phyloP scores from a whole-genome alignment of 106 monocot genomes.

The Phalaenopsis aphrodite region DNA sequence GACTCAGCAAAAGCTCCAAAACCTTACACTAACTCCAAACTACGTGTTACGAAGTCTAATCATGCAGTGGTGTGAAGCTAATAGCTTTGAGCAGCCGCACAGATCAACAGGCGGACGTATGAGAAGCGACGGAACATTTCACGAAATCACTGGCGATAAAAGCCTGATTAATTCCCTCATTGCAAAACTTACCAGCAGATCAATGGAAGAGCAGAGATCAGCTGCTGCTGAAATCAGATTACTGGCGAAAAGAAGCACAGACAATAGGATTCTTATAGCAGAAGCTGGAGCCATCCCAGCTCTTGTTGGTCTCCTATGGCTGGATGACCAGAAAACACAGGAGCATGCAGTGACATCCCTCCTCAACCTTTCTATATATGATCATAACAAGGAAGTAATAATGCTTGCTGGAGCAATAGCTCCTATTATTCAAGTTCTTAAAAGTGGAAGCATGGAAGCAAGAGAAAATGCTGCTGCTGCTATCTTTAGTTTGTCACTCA shows the following conservation, averaged over 20 bases:
- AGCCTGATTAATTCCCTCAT: conserved; percentile 32
- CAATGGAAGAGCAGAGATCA: conserved; percentile 34
- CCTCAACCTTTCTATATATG: conserved; percentile 67
- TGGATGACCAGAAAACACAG: conserved; percentile 46
- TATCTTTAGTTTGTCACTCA: conserved; percentile 75
- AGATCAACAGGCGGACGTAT: conserved; percentile 22
- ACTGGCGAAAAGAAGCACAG: conserved; percentile 75
- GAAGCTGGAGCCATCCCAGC: conserved; percentile 62
- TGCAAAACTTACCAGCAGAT: conserved; percentile 34
- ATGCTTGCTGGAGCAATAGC: conserved; percentile 67
- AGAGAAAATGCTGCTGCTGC: conserved; percentile 92
- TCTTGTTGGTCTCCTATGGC: conserved; percentile 40
- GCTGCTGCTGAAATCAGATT: conserved; percentile 74
- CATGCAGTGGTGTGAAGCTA: conserved; percentile 61
- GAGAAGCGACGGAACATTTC: conserved; percentile 34
- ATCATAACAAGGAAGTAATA: conserved; percentile 64
- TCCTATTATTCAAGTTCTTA: conserved; percentile 64
- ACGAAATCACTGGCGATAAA: conserved; percentile 31
- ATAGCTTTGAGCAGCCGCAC: conserved; percentile 39
- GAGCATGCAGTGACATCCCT: conserved; percentile 70
- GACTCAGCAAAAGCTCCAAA: conserved; percentile 70
- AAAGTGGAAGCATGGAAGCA: conserved; percentile 72
- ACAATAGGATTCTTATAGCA: conserved; percentile 67
- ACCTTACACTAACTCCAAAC: conserved; percentile 62
- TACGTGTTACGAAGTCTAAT: conserved; percentile 63